Base-by-base conservation (phyloP, 1,139 yeast genomes). In the Meyerozyma elateridarum region DNA sequence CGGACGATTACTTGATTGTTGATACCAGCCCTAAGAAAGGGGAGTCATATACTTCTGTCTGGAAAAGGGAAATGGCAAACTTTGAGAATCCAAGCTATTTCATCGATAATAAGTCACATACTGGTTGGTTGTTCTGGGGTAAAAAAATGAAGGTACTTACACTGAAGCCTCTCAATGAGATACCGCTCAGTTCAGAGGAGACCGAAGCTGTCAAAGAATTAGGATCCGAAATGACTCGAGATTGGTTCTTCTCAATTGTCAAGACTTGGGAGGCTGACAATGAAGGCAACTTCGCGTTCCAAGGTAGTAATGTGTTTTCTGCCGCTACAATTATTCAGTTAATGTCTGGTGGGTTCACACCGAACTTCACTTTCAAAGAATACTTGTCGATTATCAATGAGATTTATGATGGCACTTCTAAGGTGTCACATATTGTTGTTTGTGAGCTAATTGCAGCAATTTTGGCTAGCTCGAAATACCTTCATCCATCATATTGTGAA, bases 121-220 rank as follows among this genome's bases (percentile, higher is more conserved):
- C 62, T 8, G 95, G 96, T 0, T 85, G 93, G 81, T 57, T 85
- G 12, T 80, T 82, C 32, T 87, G 96, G 95, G 85, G 81, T 12
- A 59, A 73, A 8, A 41, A 58, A 1, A 52, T 85, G 57, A 51
- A 56, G 20, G 93, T 73, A 1, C 63, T 74, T 8, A 55, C 59
- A 13, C 51, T 54, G 3, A 48, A 51, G 6, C 54, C 59, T 1
- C 38, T 41, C 6, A 39, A 41, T 19, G 32, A 42, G 2, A 43
- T 72, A 19, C 48, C 56, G 8, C 59, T 76, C 22, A 54, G 51
- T 4, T 61, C 56, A 1, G 36, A 48, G 4, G 82, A 80, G 36
- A 36, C 40, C 0, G 45, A 46, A 3, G 61, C 75, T 0, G 45
- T 85, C 21, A 40, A 44, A 2, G 48, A 52, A 0, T 65, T 85